phyloP scores from a whole-genome alignment of 202 grass and related monocot genomes.

The Hordeum pubiflorum region DNA sequence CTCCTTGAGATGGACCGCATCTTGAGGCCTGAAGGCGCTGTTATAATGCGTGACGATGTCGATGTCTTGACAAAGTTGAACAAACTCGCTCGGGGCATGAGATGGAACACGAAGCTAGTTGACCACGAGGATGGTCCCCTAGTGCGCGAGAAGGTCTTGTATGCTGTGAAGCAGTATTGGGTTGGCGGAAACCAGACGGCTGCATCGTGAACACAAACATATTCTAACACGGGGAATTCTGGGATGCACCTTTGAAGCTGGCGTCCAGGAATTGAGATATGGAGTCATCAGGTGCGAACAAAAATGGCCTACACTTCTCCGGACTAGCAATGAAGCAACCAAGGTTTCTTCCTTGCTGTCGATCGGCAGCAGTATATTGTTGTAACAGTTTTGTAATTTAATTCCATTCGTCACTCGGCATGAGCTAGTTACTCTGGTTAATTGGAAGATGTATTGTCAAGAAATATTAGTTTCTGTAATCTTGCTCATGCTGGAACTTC shows the following conservation, averaged over 20 bases:
- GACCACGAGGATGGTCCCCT: constrained; percentile 85
- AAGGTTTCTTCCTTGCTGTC: constrained; percentile 13
- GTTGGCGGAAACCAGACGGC: constrained; percentile 62
- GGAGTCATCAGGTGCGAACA: neutral
- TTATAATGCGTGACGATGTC: constrained; percentile 67
- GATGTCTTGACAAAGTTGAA: constrained; percentile 74
- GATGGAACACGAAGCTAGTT: constrained; percentile 77
- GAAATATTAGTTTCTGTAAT: neutral
- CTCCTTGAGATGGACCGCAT: constrained; percentile 95
- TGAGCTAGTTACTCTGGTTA: neutral
- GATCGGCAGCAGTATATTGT: neutral
- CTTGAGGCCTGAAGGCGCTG: constrained; percentile 81
- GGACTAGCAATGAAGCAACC: constrained; percentile 1
- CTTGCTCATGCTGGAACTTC: neutral
- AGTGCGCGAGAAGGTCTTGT: constrained; percentile 66
- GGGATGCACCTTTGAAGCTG: constrained; percentile 8
- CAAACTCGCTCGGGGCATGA: constrained; percentile 66
- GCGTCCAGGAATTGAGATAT: neutral
- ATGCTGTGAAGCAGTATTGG: constrained; percentile 91
- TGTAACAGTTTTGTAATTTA: constrained; percentile 37
- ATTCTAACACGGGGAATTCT: constrained; percentile 14
- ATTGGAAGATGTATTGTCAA: neutral
- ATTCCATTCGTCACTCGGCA: neutral
- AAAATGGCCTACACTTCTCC: neutral
- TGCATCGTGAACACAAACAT: constrained; percentile 28